These are phyloP conservation scores for Clarireedia homoeocarpa DNA, from an alignment of 2,329 filamentous ascomycete species.

Conservation along the genomic window DNA sequence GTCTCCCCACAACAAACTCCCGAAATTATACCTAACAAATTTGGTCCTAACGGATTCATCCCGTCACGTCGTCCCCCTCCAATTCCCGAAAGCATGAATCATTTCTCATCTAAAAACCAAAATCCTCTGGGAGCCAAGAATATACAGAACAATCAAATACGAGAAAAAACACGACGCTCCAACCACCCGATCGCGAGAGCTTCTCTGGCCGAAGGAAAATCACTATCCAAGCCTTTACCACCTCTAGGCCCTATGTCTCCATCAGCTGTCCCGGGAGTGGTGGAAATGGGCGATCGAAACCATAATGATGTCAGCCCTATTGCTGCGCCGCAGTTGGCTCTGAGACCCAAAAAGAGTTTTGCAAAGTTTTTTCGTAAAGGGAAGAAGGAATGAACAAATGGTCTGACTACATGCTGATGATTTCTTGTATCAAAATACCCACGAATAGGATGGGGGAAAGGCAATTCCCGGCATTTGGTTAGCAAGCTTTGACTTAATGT, in stretches of 20 bases:
- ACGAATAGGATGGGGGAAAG: no score
- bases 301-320: neutral
- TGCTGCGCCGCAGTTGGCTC: neutral
- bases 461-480: no score
- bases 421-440: no score
- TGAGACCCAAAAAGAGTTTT: slow-evolving; percentile 4
- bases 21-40: neutral
- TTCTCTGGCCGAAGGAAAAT: slow-evolving; percentile 1
- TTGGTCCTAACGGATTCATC: slow-evolving; percentile 7
- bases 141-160: neutral
- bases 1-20: neutral
- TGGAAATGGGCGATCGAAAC: slow-evolving; percentile 3
- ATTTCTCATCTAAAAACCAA: neutral
- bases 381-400: neutral
- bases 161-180: neutral
- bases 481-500: no score
- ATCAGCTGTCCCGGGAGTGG: neutral
- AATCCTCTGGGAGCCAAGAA: neutral
- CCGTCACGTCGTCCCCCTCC: slow-evolving; percentile 9
- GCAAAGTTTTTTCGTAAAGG: neutral
- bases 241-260: slow-evolving; percentile 3
- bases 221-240: slow-evolving; percentile 5
- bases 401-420: no score
- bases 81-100: slow-evolving; percentile 1
- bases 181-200: neutral